A percentile compares a stretch with the other conserved stretches of the same genome.
These are phyloP conservation scores for Diplodia scrobiculata DNA, from an alignment of 2,329 filamentous ascomycete genomes.

Conservation along the genomic window DNA sequence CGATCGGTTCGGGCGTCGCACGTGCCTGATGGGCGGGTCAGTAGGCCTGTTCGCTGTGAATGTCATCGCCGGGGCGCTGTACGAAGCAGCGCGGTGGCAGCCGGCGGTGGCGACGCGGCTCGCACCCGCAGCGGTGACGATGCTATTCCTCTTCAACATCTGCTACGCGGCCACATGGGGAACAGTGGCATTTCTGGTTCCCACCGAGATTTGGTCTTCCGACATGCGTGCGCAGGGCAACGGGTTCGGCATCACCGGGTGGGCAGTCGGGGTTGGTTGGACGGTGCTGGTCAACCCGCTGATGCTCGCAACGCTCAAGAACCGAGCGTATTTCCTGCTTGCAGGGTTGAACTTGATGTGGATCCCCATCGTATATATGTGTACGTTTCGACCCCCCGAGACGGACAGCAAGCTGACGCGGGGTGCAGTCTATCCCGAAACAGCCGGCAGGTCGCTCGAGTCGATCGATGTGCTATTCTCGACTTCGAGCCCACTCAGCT, in stretches of 20 bases:
- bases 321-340: slow-evolving; percentile 57
- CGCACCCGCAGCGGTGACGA: slow-evolving; percentile 52
- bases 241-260: slow-evolving; percentile 61
- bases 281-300: slow-evolving; percentile 57
- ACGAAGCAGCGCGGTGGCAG: slow-evolving; percentile 29
- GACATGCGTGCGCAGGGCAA: slow-evolving; percentile 62
- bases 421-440: slow-evolving; percentile 47
- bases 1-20: slow-evolving; percentile 52
- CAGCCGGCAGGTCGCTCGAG: slow-evolving; percentile 53
- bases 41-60: slow-evolving; percentile 48
- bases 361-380: slow-evolving; percentile 55
- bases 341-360: slow-evolving; percentile 56
- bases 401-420: slow-evolving; percentile 6
- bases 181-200: slow-evolving; percentile 54
- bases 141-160: slow-evolving; percentile 57
- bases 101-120: slow-evolving; percentile 42
- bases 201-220: slow-evolving; percentile 60
- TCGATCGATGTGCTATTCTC: slow-evolving; percentile 56
- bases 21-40: slow-evolving; percentile 48
- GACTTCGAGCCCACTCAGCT: slow-evolving; percentile 50
- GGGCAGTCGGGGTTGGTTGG: slow-evolving; percentile 61
- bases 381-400: background rate
- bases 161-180: slow-evolving; percentile 57
- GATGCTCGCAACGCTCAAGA: slow-evolving; percentile 54
- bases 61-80: slow-evolving; percentile 40